phyloP scores from a whole-genome alignment of 108 stramenopile species.

The Stephanodiscus triporus region DNA sequence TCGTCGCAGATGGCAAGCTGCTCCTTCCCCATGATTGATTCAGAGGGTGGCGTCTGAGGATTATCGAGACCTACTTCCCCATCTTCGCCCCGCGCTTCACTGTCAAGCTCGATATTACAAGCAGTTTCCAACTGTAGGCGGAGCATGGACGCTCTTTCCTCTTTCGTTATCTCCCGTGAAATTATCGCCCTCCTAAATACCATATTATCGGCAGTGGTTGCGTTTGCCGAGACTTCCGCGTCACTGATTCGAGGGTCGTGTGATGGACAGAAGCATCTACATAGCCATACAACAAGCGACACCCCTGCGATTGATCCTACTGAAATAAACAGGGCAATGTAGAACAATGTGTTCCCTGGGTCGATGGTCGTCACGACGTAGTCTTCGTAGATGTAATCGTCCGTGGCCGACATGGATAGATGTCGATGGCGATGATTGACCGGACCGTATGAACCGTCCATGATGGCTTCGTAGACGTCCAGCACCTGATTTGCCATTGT shows the following conservation, averaged over 20 bases:
- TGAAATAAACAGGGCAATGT: conserved; percentile 24
- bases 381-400: conserved; percentile 16
- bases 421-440: not conserved
- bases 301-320: conserved; percentile 7
- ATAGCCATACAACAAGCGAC: conserved; percentile 14
- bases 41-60: too few relatives aligned
- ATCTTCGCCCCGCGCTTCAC: too few relatives aligned
- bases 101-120: not conserved
- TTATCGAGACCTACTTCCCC: too few relatives aligned
- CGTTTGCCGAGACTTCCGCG: too few relatives aligned
- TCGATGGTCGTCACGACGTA: conserved; percentile 27
- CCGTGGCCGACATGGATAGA: not conserved
- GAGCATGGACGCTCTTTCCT: not conserved
- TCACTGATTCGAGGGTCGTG: too few relatives aligned
- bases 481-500: too few relatives aligned
- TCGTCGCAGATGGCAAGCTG: too few relatives aligned
- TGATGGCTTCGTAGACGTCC: not conserved
- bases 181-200: not conserved
- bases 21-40: too few relatives aligned
- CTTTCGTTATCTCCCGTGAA: not conserved
- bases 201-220: not conserved
- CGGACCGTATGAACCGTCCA: not conserved
- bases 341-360: conserved; percentile 15
- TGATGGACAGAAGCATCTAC: not conserved
- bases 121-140: not conserved